Evolutionary conservation across 2,329 filamentous ascomycete species (phyloP).

Genomic region (Cadophora gregata): DNA sequence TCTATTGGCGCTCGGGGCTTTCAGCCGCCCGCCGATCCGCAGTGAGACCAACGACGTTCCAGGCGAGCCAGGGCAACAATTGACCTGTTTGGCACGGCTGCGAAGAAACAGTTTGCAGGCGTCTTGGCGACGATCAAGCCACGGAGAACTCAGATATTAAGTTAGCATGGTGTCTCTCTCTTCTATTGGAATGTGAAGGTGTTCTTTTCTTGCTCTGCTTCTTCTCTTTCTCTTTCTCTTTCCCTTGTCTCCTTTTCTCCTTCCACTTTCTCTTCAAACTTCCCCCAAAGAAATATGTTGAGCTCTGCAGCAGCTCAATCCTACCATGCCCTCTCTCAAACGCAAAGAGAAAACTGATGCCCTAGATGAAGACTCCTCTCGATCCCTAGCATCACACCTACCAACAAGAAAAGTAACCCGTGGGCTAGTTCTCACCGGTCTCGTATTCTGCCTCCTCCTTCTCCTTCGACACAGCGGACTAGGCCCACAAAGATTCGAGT

Average conservation of each 20-base stretch:
- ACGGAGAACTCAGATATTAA: background rate
- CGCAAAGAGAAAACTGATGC: conserved; percentile 12
- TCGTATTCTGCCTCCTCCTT: background rate
- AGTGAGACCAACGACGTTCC: conserved; percentile 14
- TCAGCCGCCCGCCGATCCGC: conserved; percentile 6
- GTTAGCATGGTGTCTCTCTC: background rate
- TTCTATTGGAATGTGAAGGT: background rate
- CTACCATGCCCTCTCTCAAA: conserved; percentile 10
- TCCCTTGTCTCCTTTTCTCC: background rate
- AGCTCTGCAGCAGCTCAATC: conserved; percentile 2
- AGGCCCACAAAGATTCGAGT: conserved; percentile 21
- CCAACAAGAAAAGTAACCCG: background rate
- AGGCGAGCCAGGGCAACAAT: conserved; percentile 7
- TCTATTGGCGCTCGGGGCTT: background rate
- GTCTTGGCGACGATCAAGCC: conserved; percentile 17
- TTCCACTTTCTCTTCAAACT: too few species aligned
- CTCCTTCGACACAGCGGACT: conserved; percentile 14
- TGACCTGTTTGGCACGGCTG: conserved; percentile 13
- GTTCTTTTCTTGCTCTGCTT: background rate
- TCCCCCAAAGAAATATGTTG: background rate
- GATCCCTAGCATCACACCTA: background rate
- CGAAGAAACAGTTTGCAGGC: conserved; percentile 9
- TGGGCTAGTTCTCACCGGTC: background rate
- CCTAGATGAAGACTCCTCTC: background rate
- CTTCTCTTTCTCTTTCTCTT: background rate